Evolutionary conservation across 179 eudicot species (phyloP), one percentile per base, ranked within the genome.

Genomic region (Silene coronaria): DNA sequence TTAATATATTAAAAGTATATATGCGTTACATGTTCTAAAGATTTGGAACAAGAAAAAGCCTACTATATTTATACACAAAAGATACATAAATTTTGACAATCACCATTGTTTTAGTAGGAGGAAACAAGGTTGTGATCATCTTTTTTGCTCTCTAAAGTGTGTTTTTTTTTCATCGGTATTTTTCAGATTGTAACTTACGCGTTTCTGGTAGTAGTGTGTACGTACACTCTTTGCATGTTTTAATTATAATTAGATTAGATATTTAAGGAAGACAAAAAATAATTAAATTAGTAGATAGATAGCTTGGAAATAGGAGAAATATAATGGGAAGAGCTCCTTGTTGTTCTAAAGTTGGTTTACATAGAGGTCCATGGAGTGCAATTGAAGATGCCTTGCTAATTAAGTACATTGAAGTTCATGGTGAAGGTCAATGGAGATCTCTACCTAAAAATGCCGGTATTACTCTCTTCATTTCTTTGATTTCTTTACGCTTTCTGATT

Each of bases 401-500:
- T 75, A 80, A 85, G 23, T 88, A 85, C 76, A 86, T 89, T 73
- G 77, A 81, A 63, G 70, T 83, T 77, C 79, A 89, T 67, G 94
- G 91, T 61, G 94, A 90, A 86, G 91, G 94, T 57, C 87, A 86
- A 82, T 90, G 94, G 94, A 78, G 91, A 79, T 88, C 90, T 72
- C 57, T 90, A 70, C 91, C 94, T 38, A 78, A 84, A 46, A 88
- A 84, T 48, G 94, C 94, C 11, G 94, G 94, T 89, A 75, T 57
- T 57, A 4, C 0, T 3, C 14, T 59, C 8, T 42, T 5, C 1
- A 28, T 28, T 2, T 42, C 46, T 42, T 10, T n/a, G n/a, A n/a
- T n/a, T n/a, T n/a, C n/a, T n/a, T n/a, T n/a, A n/a, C n/a, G n/a
- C n/a, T n/a, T n/a, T n/a, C n/a, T n/a, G n/a, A n/a, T n/a, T n/a